These are phyloP conservation scores for Cystofilobasidium ferigula DNA, from an alignment of 768 basidiomycete genomes.

Conservation along the genomic window DNA sequence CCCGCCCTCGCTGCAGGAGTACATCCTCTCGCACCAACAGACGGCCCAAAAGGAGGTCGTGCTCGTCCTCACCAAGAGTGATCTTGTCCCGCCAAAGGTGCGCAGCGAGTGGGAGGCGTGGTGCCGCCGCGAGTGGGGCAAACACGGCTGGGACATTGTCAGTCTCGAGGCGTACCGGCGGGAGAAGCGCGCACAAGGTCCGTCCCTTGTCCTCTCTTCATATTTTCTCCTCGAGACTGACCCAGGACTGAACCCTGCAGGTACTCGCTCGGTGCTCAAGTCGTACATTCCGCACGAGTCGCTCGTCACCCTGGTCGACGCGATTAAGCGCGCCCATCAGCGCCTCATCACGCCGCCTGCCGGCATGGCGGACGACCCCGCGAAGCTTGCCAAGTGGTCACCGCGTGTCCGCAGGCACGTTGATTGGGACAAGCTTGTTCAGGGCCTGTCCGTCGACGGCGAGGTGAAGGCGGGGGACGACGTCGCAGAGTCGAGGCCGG, in stretches of 20 bases:
- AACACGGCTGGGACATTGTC: conserved; percentile 24
- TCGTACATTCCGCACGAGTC: conserved; percentile 61
- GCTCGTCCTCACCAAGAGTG: conserved; percentile 25
- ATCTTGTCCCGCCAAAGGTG: conserved; percentile 43
- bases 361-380: conserved; percentile 44
- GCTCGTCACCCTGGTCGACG: conserved; percentile 52
- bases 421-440: conserved; percentile 57
- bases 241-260: conserved; percentile 20
- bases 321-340: conserved; percentile 55
- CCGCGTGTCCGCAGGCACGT: conserved; percentile 54
- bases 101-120: conserved; percentile 44
- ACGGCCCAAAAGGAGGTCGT: conserved; percentile 22
- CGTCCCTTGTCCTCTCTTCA: not conserved
- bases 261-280: conserved; percentile 38
- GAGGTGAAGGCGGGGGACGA: conserved; percentile 5
- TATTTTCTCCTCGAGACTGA: not conserved
- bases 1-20: conserved; percentile 24
- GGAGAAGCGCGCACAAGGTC: conserved; percentile 22
- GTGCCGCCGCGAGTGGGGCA: conserved; percentile 37
- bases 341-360: conserved; percentile 60
- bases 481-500: not conserved
- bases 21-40: conserved; percentile 16
- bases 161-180: conserved; percentile 16
- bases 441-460: conserved; percentile 14
- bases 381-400: conserved; percentile 52